A percentile compares a stretch with the other conserved stretches of the same genome.
Evolutionary conservation across 768 basidiomycete genomes (phyloP).

Genomic region (Lyophyllum shimeji): DNA sequence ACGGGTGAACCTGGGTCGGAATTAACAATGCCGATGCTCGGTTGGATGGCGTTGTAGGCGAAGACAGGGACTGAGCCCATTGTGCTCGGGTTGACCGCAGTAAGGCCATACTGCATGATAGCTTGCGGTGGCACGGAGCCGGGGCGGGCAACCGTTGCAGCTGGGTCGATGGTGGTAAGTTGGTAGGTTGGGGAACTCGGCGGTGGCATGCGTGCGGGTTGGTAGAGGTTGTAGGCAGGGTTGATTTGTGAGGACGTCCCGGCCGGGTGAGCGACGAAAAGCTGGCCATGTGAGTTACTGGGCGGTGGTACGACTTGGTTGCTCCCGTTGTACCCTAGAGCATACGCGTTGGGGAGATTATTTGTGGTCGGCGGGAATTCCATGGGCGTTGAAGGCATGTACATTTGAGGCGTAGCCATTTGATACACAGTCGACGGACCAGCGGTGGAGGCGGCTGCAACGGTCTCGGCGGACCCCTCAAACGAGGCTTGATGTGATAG

Average conservation of each 20-base stretch:
- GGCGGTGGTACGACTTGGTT: background rate
- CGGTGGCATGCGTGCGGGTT: background rate
- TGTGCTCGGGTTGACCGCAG: too few species aligned
- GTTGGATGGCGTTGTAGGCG: background rate
- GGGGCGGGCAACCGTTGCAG: background rate
- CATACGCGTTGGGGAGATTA: background rate
- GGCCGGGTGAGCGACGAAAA: background rate
- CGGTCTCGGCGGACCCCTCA: background rate
- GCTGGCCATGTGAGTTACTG: background rate
- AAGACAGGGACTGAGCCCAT: too few species aligned
- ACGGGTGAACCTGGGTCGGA: background rate
- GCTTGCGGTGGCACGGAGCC: background rate
- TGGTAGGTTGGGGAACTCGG: background rate
- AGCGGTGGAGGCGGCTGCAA: background rate
- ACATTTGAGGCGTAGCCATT: background rate
- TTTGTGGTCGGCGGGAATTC: background rate
- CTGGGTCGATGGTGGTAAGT: background rate
- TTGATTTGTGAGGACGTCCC: background rate
- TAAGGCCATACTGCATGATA: background rate
- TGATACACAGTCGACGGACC: background rate
- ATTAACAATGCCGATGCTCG: too few species aligned
- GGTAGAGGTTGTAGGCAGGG: background rate
- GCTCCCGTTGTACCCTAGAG: background rate
- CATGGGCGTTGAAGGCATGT: background rate
- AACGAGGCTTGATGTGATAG: background rate